Percentiles rank a stretch among this genome's conserved stretches.
phyloP scores from a whole-genome alignment of 140 eudicot genomes.

The Erigeron philadelphicus region DNA sequence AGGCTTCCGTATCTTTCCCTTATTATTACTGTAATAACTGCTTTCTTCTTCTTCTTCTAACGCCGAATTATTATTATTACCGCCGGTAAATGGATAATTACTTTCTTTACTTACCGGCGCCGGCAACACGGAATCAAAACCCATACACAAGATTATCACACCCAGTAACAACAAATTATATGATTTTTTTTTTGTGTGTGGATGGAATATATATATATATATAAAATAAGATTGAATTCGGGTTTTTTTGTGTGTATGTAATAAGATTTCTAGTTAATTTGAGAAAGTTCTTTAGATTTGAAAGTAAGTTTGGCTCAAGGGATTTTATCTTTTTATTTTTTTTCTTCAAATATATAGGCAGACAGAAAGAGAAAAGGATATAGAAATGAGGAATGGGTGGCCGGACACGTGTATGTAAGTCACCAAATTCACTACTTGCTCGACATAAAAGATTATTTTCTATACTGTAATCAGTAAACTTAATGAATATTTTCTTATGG shows the following conservation, averaged over 20 bases:
- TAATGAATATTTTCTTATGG: too few species aligned
- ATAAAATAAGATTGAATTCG: too few species aligned
- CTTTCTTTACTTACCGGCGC: conserved; percentile 1
- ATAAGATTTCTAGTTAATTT: conserved; percentile 22
- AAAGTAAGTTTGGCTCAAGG: background rate
- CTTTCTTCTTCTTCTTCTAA: conserved; percentile 13
- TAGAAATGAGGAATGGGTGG: background rate
- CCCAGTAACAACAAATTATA: conserved; percentile 6
- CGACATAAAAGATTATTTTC: too few species aligned
- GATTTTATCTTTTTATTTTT: too few species aligned
- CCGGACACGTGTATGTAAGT: too few species aligned
- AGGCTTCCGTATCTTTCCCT: conserved; percentile 33
- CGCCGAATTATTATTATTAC: conserved; percentile 13
- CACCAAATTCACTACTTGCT: too few species aligned
- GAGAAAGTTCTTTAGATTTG: conserved; percentile 23
- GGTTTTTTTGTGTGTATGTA: background rate
- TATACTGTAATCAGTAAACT: too few species aligned
- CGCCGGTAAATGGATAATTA: conserved; percentile 17
- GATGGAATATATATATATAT: background rate
- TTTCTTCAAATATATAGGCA: too few species aligned
- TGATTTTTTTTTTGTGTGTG: background rate
- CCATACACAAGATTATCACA: conserved; percentile 15
- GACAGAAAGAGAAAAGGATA: background rate
- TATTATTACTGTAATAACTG: conserved; percentile 1
- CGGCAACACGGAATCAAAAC: conserved; percentile 23